phyloP scores from a whole-genome alignment of 345 rosid genomes.

The Eutrema heterophyllum region DNA sequence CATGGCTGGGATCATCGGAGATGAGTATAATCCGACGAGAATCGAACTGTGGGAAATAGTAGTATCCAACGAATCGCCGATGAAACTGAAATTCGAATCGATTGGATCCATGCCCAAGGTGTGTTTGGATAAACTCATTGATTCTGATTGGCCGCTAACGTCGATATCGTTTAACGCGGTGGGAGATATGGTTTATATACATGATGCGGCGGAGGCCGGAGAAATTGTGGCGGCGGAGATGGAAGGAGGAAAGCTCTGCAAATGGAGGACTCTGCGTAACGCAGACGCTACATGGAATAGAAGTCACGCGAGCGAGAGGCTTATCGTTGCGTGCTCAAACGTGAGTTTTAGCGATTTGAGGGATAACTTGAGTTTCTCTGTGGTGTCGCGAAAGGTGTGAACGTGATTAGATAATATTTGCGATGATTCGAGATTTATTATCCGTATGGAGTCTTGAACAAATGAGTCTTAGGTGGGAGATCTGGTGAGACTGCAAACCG shows the following conservation, averaged over 20 bases:
- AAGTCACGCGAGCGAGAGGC: constrained; percentile 15
- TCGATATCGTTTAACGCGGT: constrained; percentile 34
- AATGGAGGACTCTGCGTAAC: constrained; percentile 44
- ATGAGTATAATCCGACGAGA: constrained; percentile 27
- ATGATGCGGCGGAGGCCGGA: constrained; percentile 17
- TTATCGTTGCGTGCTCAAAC: constrained; percentile 40
- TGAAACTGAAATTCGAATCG: constrained; percentile 26
- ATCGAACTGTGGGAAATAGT: constrained; percentile 49
- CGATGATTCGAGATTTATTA: too few species aligned
- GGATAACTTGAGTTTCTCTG: constrained; percentile 19
- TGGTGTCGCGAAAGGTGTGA: not conserved
- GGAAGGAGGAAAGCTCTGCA: constrained; percentile 14
- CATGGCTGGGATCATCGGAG: constrained; percentile 42
- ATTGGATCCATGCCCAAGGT: constrained; percentile 51
- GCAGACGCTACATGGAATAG: constrained; percentile 16
- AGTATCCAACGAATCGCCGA: constrained; percentile 17
- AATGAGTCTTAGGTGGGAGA: too few species aligned
- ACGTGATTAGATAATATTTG: not conserved
- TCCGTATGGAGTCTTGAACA: too few species aligned
- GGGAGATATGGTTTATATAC: constrained; percentile 39
- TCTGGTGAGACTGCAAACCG: too few species aligned
- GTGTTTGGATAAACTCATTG: constrained; percentile 38
- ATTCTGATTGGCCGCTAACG: constrained; percentile 8
- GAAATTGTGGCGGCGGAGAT: constrained; percentile 49
- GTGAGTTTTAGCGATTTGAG: constrained; percentile 50